Base-by-base conservation (phyloP, 129 eudicot species). In the Ambrosia trifida region DNA sequence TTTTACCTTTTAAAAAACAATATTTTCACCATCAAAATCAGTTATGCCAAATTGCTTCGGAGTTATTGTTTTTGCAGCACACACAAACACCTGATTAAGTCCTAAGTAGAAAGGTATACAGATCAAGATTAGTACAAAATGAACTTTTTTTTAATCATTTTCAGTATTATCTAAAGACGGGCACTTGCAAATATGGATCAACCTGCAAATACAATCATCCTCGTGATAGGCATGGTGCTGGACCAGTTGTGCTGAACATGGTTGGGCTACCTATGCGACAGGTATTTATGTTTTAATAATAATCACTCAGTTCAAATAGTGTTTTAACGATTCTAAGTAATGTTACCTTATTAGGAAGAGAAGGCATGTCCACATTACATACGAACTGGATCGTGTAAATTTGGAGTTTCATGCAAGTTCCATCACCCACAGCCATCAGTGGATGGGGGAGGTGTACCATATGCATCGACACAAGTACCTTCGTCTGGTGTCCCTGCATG, bases 161-260 rank as follows among this genome's bases (percentile, higher is more conserved):
- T 72, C 89, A 92, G 98, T 83, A 85, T 76, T 92, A 76, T 80
- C 63, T 92, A 20, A 92, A 85, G 84, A 92, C 98, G 28, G 98
- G 98, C 24, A 85, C 86, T 59, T 92, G 98, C 86, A 92, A 86
- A 79, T 92, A 81, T 78, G 98, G 98, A 72, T 75, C 95, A 41
- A 69, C 91, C 19, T 92, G 98, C 83, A 92, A 83, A 83, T 92
- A 89, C 79, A 84, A 92, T 83, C 98, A 92, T 74, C 96, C 96
- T 56, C 82, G 69, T 72, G 88, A 92, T 43, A 79, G 89, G 80
- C 82, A 77, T 68, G 81, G 78, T 65, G 90, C 83, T 60, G 84
- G 81, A 68, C 86, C 84, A 11, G 65, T 85, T 41, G 50, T 78
- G 50, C 17, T 88, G 72, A 91, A 91, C 64, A 77, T 50, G 54